Evolutionary conservation across 805 yeast genomes (phyloP).

Genomic region (Saccharomycodes ludwigii): DNA sequence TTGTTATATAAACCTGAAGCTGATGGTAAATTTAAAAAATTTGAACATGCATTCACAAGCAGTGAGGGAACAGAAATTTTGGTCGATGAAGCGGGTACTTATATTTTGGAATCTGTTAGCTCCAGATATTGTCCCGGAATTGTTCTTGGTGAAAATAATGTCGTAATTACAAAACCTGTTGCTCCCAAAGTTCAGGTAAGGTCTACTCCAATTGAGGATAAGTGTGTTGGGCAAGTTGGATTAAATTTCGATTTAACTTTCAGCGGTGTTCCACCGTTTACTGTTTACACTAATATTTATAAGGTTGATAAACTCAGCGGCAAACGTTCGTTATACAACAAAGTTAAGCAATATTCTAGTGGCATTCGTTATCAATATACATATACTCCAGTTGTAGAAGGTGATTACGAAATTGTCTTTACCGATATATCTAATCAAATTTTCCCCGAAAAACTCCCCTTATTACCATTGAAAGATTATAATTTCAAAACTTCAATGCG

Average conservation of each 20-base stretch:
- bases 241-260: conserved; percentile 56
- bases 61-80: conserved; percentile 21
- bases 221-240: conserved; percentile 90
- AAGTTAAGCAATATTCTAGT: conserved; percentile 26
- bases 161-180: conserved; percentile 46
- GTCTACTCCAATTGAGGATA: conserved; percentile 51
- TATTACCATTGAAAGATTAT: conserved; percentile 28
- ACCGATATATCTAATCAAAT: conserved; percentile 51
- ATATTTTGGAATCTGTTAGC: conserved; percentile 38
- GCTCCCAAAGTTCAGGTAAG: conserved; percentile 34
- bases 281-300: conserved; percentile 48
- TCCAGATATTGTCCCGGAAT: conserved; percentile 60
- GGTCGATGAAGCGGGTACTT: conserved; percentile 53
- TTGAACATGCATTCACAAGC: conserved; percentile 18
- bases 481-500: conserved; percentile 61
- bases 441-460: conserved; percentile 31
- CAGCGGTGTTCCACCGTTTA: conserved; percentile 76
- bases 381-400: conserved; percentile 72
- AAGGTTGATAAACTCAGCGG: conserved; percentile 31
- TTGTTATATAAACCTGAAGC: conserved; percentile 21
- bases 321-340: conserved; percentile 22
- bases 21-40: conserved; percentile 10
- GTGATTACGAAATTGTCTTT: conserved; percentile 68
- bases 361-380: conserved; percentile 43
- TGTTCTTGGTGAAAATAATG: conserved; percentile 40